Evolutionary conservation across 2,329 filamentous ascomycete genomes (phyloP), one percentile per base, ranked within the genome.

Genomic region (Phaeosphaeria sp.): DNA sequence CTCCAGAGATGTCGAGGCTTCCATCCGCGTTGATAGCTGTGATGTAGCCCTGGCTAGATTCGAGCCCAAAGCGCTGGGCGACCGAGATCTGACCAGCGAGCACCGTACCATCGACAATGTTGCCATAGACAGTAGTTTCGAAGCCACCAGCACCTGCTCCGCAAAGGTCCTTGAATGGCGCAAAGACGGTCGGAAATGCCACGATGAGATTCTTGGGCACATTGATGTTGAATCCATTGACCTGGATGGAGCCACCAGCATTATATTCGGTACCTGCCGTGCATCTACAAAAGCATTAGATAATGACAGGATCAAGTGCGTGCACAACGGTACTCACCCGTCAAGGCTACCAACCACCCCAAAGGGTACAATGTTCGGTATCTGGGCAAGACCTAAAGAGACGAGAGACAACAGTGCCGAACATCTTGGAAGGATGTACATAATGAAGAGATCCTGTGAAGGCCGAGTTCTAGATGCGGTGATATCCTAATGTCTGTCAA

Each of bases 141-240:
- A 65, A 72, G 1, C 63, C 65, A 21, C 54, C 56, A 23, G 58
- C 56, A 11, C 61, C 66, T 22, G 64, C 71, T 6, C 33, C 50
- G 51, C 71, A 72, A 21, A 78, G 63, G 11, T 74, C 58, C 4
- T 58, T 63, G 44, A 76, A 84, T 0, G 81, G 80, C 23, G 82
- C 75, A 61, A 76, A 82, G 13, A 78, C 77, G 3, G 78, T 79
- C 0, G 81, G 82, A 42, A 84, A 83, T 50, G 82, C 78, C 3
- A 83, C 80, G 9, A 83, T 76, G 22, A 84, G 60, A 58, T 84
- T 84, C 67, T 83, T 77, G 3, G 82, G 82, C 2, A 84, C 80
- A 10, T 68, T 75, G 46, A 84, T 78, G 17, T 63, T 72, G 62
- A 78, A 81, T 0, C 80, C 80, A 47, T 81, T 81, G 50, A 84